Percentiles rank a stretch among this genome's conserved stretches.
phyloP scores from a whole-genome alignment of 2,329 filamentous ascomycete genomes.

The Calycina marina region DNA sequence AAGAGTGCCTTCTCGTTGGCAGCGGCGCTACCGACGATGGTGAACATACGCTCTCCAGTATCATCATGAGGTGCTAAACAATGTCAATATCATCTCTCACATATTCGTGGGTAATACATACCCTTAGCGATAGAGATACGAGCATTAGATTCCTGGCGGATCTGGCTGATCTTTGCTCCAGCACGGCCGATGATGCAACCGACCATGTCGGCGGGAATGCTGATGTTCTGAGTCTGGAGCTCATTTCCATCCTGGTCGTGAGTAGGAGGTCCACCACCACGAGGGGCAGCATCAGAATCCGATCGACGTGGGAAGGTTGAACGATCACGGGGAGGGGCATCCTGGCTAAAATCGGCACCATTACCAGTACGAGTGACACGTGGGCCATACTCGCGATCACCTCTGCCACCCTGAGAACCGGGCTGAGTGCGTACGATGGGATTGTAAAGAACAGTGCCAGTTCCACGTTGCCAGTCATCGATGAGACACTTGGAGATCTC shows the following conservation, averaged over 20 bases:
- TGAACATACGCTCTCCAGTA: slow-evolving; percentile 98
- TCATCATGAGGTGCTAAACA: slow-evolving; percentile 71
- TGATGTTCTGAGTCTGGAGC: slow-evolving; percentile 98
- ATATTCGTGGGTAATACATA: slow-evolving; percentile 20
- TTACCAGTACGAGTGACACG: slow-evolving; percentile 93
- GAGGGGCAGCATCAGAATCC: slow-evolving; percentile 65
- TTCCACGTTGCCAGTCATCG: slow-evolving; percentile 94
- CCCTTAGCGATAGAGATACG: slow-evolving; percentile 94
- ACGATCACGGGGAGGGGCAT: slow-evolving; percentile 47
- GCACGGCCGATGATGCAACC: slow-evolving; percentile 95
- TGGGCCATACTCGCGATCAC: slow-evolving; percentile 42
- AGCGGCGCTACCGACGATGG: slow-evolving; percentile 88
- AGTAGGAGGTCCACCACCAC: slow-evolving; percentile 71
- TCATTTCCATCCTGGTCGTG: slow-evolving; percentile 95
- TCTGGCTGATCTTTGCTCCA: slow-evolving; percentile 97
- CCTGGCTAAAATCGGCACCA: slow-evolving; percentile 92
- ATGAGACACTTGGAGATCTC: slow-evolving; percentile 98
- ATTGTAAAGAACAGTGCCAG: slow-evolving; percentile 95
- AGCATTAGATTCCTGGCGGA: slow-evolving; percentile 89
- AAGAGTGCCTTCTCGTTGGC: slow-evolving; percentile 94
- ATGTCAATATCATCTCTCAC: slow-evolving; percentile 8
- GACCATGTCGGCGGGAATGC: slow-evolving; percentile 98
- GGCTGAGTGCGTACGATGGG: slow-evolving; percentile 78
- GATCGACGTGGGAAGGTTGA: slow-evolving; percentile 65
- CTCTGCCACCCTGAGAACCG: slow-evolving; percentile 31